Conservation (phyloP, 139 green algal genomes). For the Haematococcus sp. region DNA sequence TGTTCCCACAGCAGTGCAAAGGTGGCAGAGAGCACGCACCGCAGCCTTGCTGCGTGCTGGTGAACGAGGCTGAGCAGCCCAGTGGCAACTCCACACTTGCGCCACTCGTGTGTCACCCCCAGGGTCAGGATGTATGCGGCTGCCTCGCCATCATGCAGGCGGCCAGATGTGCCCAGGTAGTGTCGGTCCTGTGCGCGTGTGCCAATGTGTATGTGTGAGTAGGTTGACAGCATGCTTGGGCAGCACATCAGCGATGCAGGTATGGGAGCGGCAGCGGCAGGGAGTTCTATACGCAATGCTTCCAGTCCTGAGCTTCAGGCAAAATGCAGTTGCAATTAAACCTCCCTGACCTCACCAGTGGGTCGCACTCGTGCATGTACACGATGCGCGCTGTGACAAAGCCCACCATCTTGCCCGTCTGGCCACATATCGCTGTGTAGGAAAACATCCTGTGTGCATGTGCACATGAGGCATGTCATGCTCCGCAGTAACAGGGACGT, state of each 20-base stretch:
- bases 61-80: constrained; percentile 29
- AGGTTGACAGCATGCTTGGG: too few relatives aligned
- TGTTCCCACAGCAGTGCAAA: too few relatives aligned
- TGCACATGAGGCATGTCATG: neutral
- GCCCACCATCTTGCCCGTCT: constrained; percentile 43
- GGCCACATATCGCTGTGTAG: constrained; percentile 26
- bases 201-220: too few relatives aligned
- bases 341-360: constrained; percentile 29
- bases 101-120: constrained; percentile 33
- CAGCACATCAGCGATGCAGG: neutral
- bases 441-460: constrained; percentile 32
- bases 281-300: too few relatives aligned
- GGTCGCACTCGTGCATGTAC: constrained; percentile 44
- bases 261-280: too few relatives aligned
- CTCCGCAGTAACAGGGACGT: too few relatives aligned
- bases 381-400: constrained; percentile 46
- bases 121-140: constrained; percentile 53
- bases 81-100: constrained; percentile 25
- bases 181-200: constrained; percentile 47
- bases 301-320: too few relatives aligned
- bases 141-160: constrained; percentile 28
- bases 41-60: constrained; percentile 18
- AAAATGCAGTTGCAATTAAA: too few relatives aligned
- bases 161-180: constrained; percentile 24
- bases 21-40: constrained; percentile 4